Percentiles rank a stretch among this genome's conserved stretches.
These are phyloP conservation scores for Penicillium brasilianum DNA, from an alignment of 2,329 filamentous ascomycete genomes.

Conservation along the genomic window DNA sequence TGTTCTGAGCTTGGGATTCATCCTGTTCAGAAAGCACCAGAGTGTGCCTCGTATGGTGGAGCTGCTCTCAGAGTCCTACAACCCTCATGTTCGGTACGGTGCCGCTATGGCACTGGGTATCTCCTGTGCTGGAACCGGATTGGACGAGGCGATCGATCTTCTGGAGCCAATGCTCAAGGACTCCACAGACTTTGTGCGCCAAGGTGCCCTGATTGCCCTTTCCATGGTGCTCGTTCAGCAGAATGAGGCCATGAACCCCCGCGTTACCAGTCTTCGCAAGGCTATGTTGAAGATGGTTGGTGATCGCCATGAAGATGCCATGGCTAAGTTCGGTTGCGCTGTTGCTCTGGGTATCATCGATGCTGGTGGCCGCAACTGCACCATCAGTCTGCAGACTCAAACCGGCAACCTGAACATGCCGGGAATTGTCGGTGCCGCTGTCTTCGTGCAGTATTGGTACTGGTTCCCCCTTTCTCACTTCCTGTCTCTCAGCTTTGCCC, in stretches of 20 bases:
- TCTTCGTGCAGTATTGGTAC: constrained; percentile 99
- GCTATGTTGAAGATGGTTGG: constrained; percentile 91
- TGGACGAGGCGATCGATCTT: constrained; percentile 94
- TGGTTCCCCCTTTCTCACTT: constrained; percentile 99
- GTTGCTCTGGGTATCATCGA: constrained; percentile 96
- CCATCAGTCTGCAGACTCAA: constrained; percentile 95
- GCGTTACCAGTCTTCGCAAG: constrained; percentile 88
- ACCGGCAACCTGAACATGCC: constrained; percentile 99
- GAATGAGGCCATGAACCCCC: constrained; percentile 98
- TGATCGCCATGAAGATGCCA: constrained; percentile 96
- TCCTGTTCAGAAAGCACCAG: constrained; percentile 95
- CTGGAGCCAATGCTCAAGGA: constrained; percentile 99
- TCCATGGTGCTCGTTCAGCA: constrained; percentile 99
- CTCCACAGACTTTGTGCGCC: constrained; percentile 95
- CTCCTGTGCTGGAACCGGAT: constrained; percentile 92
- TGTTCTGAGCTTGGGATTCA: constrained; percentile 97
- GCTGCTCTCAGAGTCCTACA: constrained; percentile 96
- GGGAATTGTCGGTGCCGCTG: constrained; percentile 94
- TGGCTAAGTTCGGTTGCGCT: constrained; percentile 98
- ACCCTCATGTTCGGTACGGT: constrained; percentile 96
- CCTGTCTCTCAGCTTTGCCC: constrained; percentile 93
- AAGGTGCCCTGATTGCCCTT: constrained; percentile 90
- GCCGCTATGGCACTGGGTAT: constrained; percentile 98
- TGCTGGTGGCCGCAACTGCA: constrained; percentile 96
- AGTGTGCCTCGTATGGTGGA: constrained; percentile 99